phyloP scores from a whole-genome alignment of 257 asterid species.

The Osmanthus fragrans region DNA sequence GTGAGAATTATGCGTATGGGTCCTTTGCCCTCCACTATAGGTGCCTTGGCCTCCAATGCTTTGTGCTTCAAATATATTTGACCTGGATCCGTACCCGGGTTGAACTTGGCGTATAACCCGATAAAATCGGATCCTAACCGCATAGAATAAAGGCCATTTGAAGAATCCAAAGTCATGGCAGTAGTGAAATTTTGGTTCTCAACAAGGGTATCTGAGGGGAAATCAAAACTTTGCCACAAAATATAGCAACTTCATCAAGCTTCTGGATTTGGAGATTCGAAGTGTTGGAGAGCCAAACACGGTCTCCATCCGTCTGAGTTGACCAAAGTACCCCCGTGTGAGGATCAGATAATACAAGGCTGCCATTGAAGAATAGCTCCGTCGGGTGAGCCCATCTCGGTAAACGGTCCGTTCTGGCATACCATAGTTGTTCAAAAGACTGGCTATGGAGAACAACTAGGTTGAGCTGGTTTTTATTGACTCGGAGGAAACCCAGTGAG shows the following conservation, averaged over 20 bases:
- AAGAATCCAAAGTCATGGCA: conserved; percentile 58
- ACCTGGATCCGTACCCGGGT: conserved; percentile 36
- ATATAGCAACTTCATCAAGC: conserved; percentile 6
- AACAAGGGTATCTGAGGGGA: conserved; percentile 83
- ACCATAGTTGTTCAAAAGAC: conserved; percentile 66
- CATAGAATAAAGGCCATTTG: conserved; percentile 78
- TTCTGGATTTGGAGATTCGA: conserved; percentile 62
- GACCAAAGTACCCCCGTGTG: conserved; percentile 78
- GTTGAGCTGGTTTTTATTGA: conserved; percentile 39
- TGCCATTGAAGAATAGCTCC: conserved; percentile 66
- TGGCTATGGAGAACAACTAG: conserved; percentile 67
- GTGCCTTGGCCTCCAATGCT: conserved; percentile 79
- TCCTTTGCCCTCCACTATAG: conserved; percentile 44
- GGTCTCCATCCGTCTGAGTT: conserved; percentile 57
- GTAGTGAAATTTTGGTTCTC: conserved; percentile 74
- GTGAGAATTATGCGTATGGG: conserved; percentile 58
- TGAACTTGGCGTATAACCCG: conserved; percentile 56
- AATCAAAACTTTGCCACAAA: conserved; percentile 78
- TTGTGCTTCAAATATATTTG: conserved; percentile 62
- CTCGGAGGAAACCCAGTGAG: conserved; percentile 79
- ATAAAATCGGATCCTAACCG: conserved; percentile 63
- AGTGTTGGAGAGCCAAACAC: conserved; percentile 65
- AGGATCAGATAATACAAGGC: conserved; percentile 63
- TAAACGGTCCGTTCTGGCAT: conserved; percentile 41
- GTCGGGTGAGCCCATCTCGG: conserved; percentile 61